Base-by-base conservation (phyloP, 768 basidiomycete species). In the Xanthoconium purpureum region DNA sequence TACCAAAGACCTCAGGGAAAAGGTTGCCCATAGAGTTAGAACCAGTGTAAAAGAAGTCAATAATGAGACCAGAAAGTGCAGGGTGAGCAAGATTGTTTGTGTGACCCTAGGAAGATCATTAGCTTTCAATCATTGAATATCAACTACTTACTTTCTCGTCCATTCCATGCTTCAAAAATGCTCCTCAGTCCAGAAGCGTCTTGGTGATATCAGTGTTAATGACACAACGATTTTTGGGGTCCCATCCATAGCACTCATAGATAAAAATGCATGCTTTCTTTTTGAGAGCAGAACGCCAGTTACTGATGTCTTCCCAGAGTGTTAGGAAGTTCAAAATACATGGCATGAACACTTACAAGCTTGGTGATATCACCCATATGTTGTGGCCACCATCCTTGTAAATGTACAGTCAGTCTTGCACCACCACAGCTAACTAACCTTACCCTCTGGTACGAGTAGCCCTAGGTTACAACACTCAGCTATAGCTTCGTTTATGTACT, bases 31-130 rank as follows among this genome's bases (percentile, higher is more conserved):
- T 33, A 6, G 36, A 55, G 15, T 7, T 35, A 12, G 47, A 15
- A 29, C 56, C 43, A 1, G 45, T 55, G 14, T 61, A 58, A 58
- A 58, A 32, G 47, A 24, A 58, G 15, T 60, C 48, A 14, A 60
- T 12, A 5, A 60, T 14, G 46, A 60, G 47, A 5, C 56, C 46
- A 3, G 32, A 10, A 17, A 58, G 54, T 6, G 28, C 53, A 2
- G 36, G 56, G 11, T 58, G 54, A 2, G 50, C 42, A 3, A 61
- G 43, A 28, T 57, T 61, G 39, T 61, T 61, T 1, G 20, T 47
- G 28, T 48, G 50, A 5, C 56, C 60, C 56, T 57, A 4, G 39
- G 17, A 18, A 40, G 18, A 20, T 17, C 17, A 17, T 38, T 17
- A 38, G 37, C 37, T 15, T 17, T 15, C 14, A 38, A 38, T 17